Evolutionary conservation across 345 rosid species (phyloP).

Genomic region (Ailanthus altissimus): DNA sequence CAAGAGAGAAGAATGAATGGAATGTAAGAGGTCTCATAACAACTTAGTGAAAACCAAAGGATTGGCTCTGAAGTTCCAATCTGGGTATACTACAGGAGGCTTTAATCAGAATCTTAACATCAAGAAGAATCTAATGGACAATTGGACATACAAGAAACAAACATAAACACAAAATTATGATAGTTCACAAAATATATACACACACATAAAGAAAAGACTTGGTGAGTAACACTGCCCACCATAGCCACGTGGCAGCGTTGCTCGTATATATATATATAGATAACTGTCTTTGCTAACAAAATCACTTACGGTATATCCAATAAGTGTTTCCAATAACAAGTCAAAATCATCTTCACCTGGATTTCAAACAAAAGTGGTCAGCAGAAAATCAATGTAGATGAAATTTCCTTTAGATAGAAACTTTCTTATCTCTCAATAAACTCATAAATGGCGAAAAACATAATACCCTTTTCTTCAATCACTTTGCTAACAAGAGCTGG

Average conservation of each 20-base stretch:
- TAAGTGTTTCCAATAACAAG: slow-evolving; percentile 67
- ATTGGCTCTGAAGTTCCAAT: not conserved
- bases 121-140: no score
- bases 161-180: no score
- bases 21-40: not conserved
- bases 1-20: not conserved
- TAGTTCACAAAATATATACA: no score
- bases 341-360: slow-evolving; percentile 75
- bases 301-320: slow-evolving; percentile 50
- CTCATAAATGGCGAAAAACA: not conserved
- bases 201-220: no score
- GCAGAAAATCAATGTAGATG: not conserved
- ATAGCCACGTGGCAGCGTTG: no score
- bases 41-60: not conserved
- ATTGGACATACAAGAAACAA: no score
- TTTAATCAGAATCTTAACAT: no score
- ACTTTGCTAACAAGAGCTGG: slow-evolving; percentile 69
- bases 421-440: slow-evolving; percentile 13
- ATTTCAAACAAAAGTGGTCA: slow-evolving; percentile 27
- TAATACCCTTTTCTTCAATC: slow-evolving; percentile 70
- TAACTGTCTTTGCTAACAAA: no score
- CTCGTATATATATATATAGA: no score
- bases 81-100: not conserved
- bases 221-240: no score
- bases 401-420: not conserved